These are phyloP conservation scores for Claviceps quebecensis DNA, from an alignment of 2,329 filamentous ascomycete genomes.

Conservation along the genomic window DNA sequence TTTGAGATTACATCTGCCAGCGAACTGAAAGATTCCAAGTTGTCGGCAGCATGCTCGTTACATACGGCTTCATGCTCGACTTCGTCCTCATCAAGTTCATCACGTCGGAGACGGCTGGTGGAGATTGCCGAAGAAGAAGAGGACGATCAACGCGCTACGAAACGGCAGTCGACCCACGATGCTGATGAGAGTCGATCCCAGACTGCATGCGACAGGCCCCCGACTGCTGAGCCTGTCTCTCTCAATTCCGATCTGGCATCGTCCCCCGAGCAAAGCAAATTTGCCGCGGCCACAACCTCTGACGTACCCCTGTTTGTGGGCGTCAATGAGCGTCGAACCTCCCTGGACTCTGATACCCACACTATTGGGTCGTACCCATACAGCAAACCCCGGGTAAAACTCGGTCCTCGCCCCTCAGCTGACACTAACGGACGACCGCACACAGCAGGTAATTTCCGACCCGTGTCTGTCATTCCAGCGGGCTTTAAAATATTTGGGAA, in stretches of 20 bases:
- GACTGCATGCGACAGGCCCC: constrained; percentile 15
- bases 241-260: constrained; percentile 38
- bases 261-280: constrained; percentile 34
- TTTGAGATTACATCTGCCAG: constrained; percentile 62
- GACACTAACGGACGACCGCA: constrained; percentile 48
- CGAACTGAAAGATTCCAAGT: constrained; percentile 73
- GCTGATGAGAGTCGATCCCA: constrained; percentile 17
- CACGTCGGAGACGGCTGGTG: constrained; percentile 63
- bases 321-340: constrained; percentile 27
- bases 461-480: constrained; percentile 65
- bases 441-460: constrained; percentile 49
- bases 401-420: constrained; percentile 70
- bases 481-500: constrained; percentile 60
- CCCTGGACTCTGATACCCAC: constrained; percentile 36
- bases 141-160: constrained; percentile 49
- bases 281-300: constrained; percentile 29
- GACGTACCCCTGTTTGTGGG: constrained; percentile 40
- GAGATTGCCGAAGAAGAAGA: constrained; percentile 92
- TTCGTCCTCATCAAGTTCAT: constrained; percentile 70
- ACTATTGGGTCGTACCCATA: constrained; percentile 29
- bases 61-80: constrained; percentile 79
- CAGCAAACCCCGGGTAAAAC: constrained; percentile 70
- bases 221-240: constrained; percentile 25
- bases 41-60: constrained; percentile 78
- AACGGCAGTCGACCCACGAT: constrained; percentile 43